Conservation (phyloP, 2,329 filamentous ascomycete species). For the Exophiala alcalophila region DNA sequence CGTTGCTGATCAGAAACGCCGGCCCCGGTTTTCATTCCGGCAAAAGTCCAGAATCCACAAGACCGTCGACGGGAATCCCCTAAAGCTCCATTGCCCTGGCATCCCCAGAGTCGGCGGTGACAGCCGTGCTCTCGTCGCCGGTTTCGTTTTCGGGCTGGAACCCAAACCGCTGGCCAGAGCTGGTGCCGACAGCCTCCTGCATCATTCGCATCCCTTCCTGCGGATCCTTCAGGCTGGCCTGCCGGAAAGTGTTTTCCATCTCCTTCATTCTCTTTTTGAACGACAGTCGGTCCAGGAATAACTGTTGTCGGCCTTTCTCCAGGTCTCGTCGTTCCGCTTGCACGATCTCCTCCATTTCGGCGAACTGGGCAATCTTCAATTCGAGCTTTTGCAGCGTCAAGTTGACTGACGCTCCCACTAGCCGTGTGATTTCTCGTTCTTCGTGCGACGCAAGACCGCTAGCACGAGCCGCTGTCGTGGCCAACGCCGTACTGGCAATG, state of each 20-base stretch:
- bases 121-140: background rate
- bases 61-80: too few relatives aligned
- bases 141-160: constrained; percentile 14
- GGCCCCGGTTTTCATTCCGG: too few relatives aligned
- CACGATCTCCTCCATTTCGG: constrained; percentile 89
- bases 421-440: constrained; percentile 91
- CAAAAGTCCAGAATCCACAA: too few relatives aligned
- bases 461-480: constrained; percentile 78
- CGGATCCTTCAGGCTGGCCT: constrained; percentile 42
- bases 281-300: constrained; percentile 85
- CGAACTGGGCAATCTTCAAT: constrained; percentile 92
- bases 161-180: constrained; percentile 18
- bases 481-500: constrained; percentile 76
- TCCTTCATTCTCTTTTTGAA: constrained; percentile 86
- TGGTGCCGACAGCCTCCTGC: constrained; percentile 20
- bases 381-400: constrained; percentile 93
- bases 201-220: constrained; percentile 38
- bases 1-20: too few relatives aligned
- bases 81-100: constrained; percentile 3
- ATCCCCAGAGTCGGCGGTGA: background rate
- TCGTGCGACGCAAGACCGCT: constrained; percentile 90
- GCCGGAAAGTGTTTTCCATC: constrained; percentile 68
- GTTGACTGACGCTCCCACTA: constrained; percentile 90
- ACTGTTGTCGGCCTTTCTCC: constrained; percentile 84
- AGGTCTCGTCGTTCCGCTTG: constrained; percentile 90